Conservation (phyloP, 2,329 filamentous ascomycete species). For the Clarireedia hainanense region DNA sequence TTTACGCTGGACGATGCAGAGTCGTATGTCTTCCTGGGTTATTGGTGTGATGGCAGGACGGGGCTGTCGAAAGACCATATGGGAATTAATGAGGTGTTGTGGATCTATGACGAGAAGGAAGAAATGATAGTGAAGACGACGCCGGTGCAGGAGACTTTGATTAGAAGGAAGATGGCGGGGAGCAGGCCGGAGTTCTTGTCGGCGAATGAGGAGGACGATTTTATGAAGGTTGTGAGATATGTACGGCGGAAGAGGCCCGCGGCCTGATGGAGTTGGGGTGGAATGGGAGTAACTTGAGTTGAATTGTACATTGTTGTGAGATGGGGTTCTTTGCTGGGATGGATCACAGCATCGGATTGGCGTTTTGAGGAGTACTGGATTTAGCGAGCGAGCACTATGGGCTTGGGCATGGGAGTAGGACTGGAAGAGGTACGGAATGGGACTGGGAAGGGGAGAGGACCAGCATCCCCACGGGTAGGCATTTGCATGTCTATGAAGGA, state of each 20-base stretch:
- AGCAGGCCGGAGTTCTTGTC: not conserved
- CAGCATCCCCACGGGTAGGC: no score
- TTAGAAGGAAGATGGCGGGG: not conserved
- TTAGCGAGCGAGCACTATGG: no score
- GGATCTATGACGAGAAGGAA: not conserved
- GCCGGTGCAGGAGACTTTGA: no score
- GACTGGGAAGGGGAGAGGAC: no score
- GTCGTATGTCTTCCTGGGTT: not conserved
- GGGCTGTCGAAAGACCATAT: not conserved
- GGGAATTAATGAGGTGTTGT: conserved; percentile 1
- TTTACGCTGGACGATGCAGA: not conserved
- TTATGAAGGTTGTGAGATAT: conserved; percentile 11
- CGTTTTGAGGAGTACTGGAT: no score
- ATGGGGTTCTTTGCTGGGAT: no score
- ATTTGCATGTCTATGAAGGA: no score
- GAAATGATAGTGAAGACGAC: conserved; percentile 6
- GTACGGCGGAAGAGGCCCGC: not conserved
- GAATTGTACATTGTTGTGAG: no score
- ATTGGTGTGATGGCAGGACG: not conserved
- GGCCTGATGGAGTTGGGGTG: not conserved
- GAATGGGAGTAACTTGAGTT: no score
- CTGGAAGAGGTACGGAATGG: no score
- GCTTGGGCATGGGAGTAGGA: no score
- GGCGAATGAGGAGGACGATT: conserved; percentile 5
- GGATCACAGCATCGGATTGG: no score